Evolutionary conservation across 257 asterid genomes (phyloP).

Genomic region (Scutellaria minor): DNA sequence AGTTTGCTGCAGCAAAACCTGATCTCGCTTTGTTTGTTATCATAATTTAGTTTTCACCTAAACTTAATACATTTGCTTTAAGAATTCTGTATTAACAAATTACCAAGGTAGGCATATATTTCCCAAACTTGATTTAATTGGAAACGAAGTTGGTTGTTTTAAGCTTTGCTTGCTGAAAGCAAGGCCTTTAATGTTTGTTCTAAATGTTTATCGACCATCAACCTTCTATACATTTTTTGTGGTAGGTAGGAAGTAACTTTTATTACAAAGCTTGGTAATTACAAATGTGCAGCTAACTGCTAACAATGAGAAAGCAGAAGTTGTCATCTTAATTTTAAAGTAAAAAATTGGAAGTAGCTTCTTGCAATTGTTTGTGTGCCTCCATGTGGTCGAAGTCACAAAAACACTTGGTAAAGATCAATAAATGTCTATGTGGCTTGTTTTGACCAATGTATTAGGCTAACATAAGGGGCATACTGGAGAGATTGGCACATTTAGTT

Average conservation of each 20-base stretch:
- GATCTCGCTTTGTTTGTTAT: not conserved
- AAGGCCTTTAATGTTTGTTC: conserved; percentile 1
- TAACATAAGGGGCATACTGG: not conserved
- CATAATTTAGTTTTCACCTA: too few species aligned
- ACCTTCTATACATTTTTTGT: conserved; percentile 8
- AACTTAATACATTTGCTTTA: not conserved
- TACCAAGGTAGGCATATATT: not conserved
- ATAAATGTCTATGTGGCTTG: not conserved
- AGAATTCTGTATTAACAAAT: not conserved
- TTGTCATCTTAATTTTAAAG: not conserved
- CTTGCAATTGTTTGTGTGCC: conserved; percentile 10
- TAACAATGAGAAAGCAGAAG: conserved; percentile 2
- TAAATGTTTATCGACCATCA: conserved; percentile 7
- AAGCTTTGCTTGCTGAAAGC: conserved; percentile 13
- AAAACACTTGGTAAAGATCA: not conserved
- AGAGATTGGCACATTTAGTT: not conserved
- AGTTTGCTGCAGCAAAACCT: not conserved
- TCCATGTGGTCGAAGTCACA: not conserved
- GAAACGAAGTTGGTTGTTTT: not conserved
- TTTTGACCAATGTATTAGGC: not conserved
- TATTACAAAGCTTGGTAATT: not conserved
- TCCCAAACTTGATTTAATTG: conserved; percentile 1
- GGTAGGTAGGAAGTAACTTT: conserved; percentile 6
- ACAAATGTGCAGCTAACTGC: not conserved
- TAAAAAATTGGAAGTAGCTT: not conserved